Evolutionary conservation across 371 early-diverging fungal species (phyloP), one percentile per base, ranked within the genome.

Genomic region (Syncephalastrum racemosum): DNA sequence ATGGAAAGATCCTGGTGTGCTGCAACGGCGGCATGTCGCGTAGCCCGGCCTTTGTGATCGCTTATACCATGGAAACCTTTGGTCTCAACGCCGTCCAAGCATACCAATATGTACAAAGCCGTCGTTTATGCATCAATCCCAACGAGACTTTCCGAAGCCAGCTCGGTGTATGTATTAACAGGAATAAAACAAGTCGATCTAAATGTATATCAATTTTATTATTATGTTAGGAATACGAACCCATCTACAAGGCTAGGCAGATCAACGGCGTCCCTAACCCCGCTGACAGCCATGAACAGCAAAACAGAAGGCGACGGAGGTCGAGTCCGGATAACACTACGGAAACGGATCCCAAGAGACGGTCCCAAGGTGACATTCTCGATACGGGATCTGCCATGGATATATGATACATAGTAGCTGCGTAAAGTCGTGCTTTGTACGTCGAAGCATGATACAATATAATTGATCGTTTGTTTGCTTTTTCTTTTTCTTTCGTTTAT

Each of bases 21-120:
- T 94, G 94, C 66, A 91, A 87, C 68, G 90, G 88, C 18, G 95
- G 94, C 4, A 87, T 95, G 63, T 89, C 90, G 0, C 79, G 94
- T 53, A 86, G 89, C 44, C 91, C 95, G 3, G 80, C 90, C n/a
- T 90, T 95, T 71, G 90, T 92, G 0, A 84, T 93, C 24, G 94
- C 93, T 4, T 95, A 91, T 67, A 63, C 92, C 46, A 95, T 95
- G 91, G 89, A 88, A 55, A 72, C 75, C 0, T 82, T 83, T 56
- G 67, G 77, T 3, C 61, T 86, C 64, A 81, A 81, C 42, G 91
- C 87, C 49, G 66, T 74, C n/a, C 76, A 82, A 22, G 91, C 94
- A 0, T 91, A 87, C 56, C 79, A 84, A 31, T 91, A 79, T 75
- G 93, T 95, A 13, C 94, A 94, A 66, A 88, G 85, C 56, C 80